phyloP scores from a whole-genome alignment of 192 early-diverging fungal species.

The Coemansia umbellata region DNA sequence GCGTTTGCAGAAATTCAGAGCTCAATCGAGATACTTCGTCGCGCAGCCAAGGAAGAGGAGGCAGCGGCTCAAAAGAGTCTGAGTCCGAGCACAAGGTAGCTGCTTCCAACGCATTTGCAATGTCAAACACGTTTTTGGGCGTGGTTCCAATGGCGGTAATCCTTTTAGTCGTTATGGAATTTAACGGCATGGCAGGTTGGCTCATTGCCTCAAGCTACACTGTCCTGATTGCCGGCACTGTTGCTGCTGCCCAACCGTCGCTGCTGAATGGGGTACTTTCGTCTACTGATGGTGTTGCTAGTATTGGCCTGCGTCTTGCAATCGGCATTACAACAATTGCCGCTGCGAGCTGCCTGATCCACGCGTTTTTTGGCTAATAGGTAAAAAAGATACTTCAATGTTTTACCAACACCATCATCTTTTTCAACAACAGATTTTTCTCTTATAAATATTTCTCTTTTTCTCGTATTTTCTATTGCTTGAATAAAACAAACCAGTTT shows the following conservation, averaged over 20 bases:
- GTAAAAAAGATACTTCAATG: neutral
- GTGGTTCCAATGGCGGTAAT: slow-evolving; percentile 23
- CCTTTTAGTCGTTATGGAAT: slow-evolving; percentile 36
- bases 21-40: neutral
- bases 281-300: slow-evolving; percentile 5
- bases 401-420: no score
- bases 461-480: no score
- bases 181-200: slow-evolving; percentile 34
- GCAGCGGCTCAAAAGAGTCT: no score
- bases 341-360: slow-evolving; percentile 18
- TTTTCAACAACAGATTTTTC: no score
- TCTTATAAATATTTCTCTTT: no score
- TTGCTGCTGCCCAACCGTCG: slow-evolving; percentile 20
- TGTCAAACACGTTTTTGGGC: slow-evolving; percentile 14
- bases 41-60: neutral
- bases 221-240: slow-evolving; percentile 20
- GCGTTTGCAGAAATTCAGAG: neutral
- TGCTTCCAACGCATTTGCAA: slow-evolving; percentile 10
- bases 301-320: slow-evolving; percentile 19
- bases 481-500: no score
- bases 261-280: slow-evolving; percentile 6
- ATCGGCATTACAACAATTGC: slow-evolving; percentile 12
- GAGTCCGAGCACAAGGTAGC: no score
- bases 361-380: slow-evolving; percentile 10
- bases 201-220: slow-evolving; percentile 34